Percentiles rank a stretch among this genome's conserved stretches.
Conservation (phyloP, 1,284 basidiomycete genomes). For the Pulchroboletus neoregius region DNA sequence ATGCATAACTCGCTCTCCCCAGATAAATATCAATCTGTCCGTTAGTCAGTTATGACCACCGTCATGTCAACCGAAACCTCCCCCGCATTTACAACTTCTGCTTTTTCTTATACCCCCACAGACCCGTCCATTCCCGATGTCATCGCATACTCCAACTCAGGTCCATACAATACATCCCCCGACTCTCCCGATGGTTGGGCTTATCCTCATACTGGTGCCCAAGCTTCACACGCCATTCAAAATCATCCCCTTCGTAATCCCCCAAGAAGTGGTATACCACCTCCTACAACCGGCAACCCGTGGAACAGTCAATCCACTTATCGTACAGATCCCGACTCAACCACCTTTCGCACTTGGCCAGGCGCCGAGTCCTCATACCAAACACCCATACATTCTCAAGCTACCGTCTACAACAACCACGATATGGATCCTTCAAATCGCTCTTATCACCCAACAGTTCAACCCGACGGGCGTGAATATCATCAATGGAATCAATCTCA, state of each 20-base stretch:
- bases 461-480: conserved; percentile 34
- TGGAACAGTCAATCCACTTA: conserved; percentile 26
- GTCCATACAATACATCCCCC: conserved; percentile 35
- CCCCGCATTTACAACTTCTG: conserved; percentile 38
- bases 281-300: conserved; percentile 19
- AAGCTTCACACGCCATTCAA: conserved; percentile 46
- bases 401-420: conserved; percentile 24
- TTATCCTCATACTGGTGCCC: conserved; percentile 43
- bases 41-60: conserved; percentile 36
- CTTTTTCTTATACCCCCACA: conserved; percentile 37
- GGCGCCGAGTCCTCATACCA: conserved; percentile 35
- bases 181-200: conserved; percentile 47
- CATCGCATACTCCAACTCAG: conserved; percentile 29
- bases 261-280: conserved; percentile 25
- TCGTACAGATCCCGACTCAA: conserved; percentile 33
- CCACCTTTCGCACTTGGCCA: conserved; percentile 40
- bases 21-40: conserved; percentile 4
- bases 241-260: conserved; percentile 46
- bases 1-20: conserved; percentile 4
- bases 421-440: conserved; percentile 35
- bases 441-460: conserved; percentile 25
- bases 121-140: conserved; percentile 35
- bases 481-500: conserved; percentile 30
- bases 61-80: conserved; percentile 38
- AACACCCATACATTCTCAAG: conserved; percentile 29